Evolutionary conservation across 495 filamentous ascomycete genomes (phyloP), one percentile per base, ranked within the genome.

Genomic region (Annulohypoxylon nitens): DNA sequence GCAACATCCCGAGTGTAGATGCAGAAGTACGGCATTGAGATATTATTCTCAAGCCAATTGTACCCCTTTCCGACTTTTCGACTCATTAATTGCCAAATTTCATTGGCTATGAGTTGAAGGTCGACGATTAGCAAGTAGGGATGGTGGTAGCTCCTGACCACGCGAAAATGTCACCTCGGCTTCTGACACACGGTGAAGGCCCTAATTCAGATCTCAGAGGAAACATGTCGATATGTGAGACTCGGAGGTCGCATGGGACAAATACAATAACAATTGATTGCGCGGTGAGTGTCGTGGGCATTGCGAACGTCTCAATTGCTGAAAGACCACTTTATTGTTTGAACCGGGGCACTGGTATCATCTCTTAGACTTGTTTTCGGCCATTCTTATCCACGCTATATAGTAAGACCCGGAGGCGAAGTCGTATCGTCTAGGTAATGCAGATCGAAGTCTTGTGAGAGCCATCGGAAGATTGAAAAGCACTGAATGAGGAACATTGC

Each of bases 1-100:
- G 67, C 23, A 34, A 26, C 37, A 18, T 59, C 30, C 43, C 37
- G 43, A 51, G 20, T 45, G 23, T 14, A 62, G 25, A 45, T 50
- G 51, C 33, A 64, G 60, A 39, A 5, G 23, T 45, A 54, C n/a
- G 47, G 48, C 11, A 26, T 8, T 51, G 25, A 51, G 8, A 51
- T 51, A 51, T 51, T 51, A 51, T 51, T 51, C 48, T 14, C 20
- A 26, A 51, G 43, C 16, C 5, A 47, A 16, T 14, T 47, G n/a
- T 47, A 47, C n/a, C 12, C n/a, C 16, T 47, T 47, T 20, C 16
- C 16, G 16, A 18, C 6, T 20, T 47, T 20, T 9, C 4, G 12
- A 14, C 41, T 12, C 16, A 20, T 26, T 26, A 26, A 51, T 26
- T 51, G 48, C 26, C 20, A 51, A 50, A 51, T 26, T 26, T 25